These are phyloP conservation scores for Aspergillus sp. DNA, from an alignment of 2,329 filamentous ascomycete species.

Conservation along the genomic window DNA sequence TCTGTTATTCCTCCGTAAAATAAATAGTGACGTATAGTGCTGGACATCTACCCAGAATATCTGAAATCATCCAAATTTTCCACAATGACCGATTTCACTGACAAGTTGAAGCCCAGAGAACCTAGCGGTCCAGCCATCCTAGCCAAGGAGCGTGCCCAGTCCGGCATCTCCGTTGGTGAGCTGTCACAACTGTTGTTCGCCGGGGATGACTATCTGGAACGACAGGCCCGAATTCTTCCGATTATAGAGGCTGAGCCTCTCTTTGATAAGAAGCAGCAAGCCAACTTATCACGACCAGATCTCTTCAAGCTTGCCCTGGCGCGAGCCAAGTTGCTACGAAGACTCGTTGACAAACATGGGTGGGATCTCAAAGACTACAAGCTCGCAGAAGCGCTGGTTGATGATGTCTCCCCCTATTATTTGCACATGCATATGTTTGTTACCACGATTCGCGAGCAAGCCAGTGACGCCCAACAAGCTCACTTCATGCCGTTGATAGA, in stretches of 20 bases:
- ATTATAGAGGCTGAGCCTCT: constrained; percentile 48
- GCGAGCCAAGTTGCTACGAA: constrained; percentile 50
- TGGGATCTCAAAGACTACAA: constrained; percentile 51
- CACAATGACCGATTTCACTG: constrained; percentile 50
- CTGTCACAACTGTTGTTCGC: constrained; percentile 48
- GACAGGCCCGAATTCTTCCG: constrained; percentile 47
- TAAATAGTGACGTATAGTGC: neutral
- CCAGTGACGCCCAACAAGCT: constrained; percentile 45
- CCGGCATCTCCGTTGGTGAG: constrained; percentile 43
- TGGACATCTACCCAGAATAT: neutral
- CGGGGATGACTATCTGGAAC: constrained; percentile 48
- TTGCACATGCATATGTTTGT: constrained; percentile 53
- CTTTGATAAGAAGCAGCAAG: constrained; percentile 50
- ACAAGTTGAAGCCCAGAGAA: constrained; percentile 46
- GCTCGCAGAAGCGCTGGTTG: constrained; percentile 53
- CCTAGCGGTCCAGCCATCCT: constrained; percentile 48
- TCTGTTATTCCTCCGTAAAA: neutral
- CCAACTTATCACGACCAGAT: constrained; percentile 52
- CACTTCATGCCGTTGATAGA: constrained; percentile 52
- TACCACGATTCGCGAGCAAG: constrained; percentile 51
- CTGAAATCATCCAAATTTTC: neutral
- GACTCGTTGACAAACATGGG: constrained; percentile 44
- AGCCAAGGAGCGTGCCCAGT: constrained; percentile 45
- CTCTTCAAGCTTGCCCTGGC: constrained; percentile 53
- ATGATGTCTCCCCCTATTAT: constrained; percentile 49